phyloP scores from a whole-genome alignment of 495 filamentous ascomycete genomes.

The Chaetomium cochliodes region DNA sequence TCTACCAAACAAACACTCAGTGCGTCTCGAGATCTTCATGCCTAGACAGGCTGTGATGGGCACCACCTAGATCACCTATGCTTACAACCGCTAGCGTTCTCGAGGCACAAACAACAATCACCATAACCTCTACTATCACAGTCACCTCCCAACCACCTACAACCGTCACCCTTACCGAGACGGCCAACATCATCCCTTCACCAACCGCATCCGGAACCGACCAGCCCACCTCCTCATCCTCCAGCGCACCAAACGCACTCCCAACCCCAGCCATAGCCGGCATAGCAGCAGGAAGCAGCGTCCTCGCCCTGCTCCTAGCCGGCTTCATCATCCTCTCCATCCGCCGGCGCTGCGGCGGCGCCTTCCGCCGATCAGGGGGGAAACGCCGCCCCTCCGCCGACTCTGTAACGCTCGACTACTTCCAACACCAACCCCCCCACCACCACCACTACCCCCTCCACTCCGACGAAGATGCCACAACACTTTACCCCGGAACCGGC shows the following conservation, averaged over 20 bases:
- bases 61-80: neutral
- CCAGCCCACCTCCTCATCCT: constrained; percentile 10
- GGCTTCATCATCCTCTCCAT: constrained; percentile 27
- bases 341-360: constrained; percentile 18
- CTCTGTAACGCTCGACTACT: neutral
- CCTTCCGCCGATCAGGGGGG: neutral
- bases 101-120: constrained; percentile 29
- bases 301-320: constrained; percentile 23
- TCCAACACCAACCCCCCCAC: neutral
- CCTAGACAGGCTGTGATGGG: neutral
- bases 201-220: neutral
- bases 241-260: constrained; percentile 11
- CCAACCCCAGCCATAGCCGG: constrained; percentile 33
- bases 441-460: neutral
- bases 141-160: constrained; percentile 26
- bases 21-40: neutral
- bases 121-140: constrained; percentile 36
- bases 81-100: constrained; percentile 26
- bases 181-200: constrained; percentile 19
- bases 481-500: neutral
- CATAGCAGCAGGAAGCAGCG: constrained; percentile 28
- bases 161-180: constrained; percentile 29
- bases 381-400: neutral
- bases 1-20: constrained; percentile 31
- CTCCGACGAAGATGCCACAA: neutral